Base-by-base conservation (phyloP, 345 rosid species). In the Eucalyptus polybractea region DNA sequence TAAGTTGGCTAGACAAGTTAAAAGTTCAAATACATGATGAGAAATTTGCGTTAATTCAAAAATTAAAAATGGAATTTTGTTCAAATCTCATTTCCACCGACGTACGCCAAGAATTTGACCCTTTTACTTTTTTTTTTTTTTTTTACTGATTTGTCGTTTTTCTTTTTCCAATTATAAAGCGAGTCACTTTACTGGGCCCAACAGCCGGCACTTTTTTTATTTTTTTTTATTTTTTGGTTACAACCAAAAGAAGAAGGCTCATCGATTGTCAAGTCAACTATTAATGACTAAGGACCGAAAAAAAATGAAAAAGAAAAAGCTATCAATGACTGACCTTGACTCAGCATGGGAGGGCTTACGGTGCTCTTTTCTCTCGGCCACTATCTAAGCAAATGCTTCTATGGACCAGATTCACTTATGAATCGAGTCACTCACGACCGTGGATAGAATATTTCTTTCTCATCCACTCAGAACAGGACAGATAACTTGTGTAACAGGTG, bases 401-500 rank as follows among this genome's bases (percentile, higher is more conserved):
- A 27, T 27, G 67, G 25, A 6, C 15, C 31, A 24, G 7, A 27
- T 60, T 60, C 4, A 4, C 67, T 2, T 24, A 2, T 60, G 67
- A 27, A 60, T 12, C 15, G 15, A 60, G 29, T 27, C 7, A 27
- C 2, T 12, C 67, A 27, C 4, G 13, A 4, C 3, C 0, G 25
- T 54, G 7, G 3, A 54, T 54, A 54, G 25, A 8, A 54, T 6
- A 27, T 12, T 3, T 27, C 67, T 27, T 60, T 60, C 15, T 60
- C 31, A 60, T 60, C 15, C 67, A 12, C 31, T 7, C 60, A 29
- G 0, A 27, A 60, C 4, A 0, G 13, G 14, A 3, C 31, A 4
- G 67, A 7, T n/a, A 11, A 27, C 67, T 0, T 0, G 4, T 4
- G 31, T 14, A 9, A 9, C 6, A 0, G 37, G 0, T 65, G 37